Conservation (phyloP, 2,329 filamentous ascomycete genomes). For the Clonostachys rhizophaga region DNA sequence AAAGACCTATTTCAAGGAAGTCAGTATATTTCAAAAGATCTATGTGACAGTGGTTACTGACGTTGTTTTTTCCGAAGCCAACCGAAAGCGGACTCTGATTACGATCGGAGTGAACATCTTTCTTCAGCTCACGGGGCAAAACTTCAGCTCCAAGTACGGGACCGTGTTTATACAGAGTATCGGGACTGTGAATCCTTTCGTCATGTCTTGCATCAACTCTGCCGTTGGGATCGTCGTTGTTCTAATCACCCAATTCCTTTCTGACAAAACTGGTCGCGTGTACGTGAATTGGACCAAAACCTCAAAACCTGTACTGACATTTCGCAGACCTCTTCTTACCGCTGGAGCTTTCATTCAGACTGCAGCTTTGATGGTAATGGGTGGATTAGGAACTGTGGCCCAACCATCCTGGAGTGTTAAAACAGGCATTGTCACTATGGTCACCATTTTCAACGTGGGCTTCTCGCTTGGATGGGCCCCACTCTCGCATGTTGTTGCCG, state of each 20-base stretch:
- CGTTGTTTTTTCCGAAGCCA: background rate
- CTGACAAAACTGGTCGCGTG: slow-evolving; percentile 10
- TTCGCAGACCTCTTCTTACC: slow-evolving; percentile 8
- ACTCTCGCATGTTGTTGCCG: slow-evolving; percentile 23
- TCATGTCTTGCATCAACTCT: slow-evolving; percentile 11
- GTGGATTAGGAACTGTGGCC: slow-evolving; percentile 20
- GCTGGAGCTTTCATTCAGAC: slow-evolving; percentile 18
- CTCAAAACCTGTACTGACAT: too few relatives aligned
- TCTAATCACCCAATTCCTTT: slow-evolving; percentile 7
- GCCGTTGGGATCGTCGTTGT: slow-evolving; percentile 10
- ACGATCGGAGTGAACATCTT: slow-evolving; percentile 19
- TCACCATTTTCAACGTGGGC: slow-evolving; percentile 19
- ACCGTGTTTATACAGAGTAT: slow-evolving; percentile 18
- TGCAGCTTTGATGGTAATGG: slow-evolving; percentile 24
- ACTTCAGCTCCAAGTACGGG: slow-evolving; percentile 19
- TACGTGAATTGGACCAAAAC: background rate
- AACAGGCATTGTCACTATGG: slow-evolving; percentile 14
- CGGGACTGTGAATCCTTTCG: slow-evolving; percentile 18
- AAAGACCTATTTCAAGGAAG: too few relatives aligned
- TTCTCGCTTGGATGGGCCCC: slow-evolving; percentile 26
- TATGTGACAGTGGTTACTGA: background rate
- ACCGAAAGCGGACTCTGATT: slow-evolving; percentile 14
- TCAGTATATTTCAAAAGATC: too few relatives aligned
- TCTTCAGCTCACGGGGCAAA: slow-evolving; percentile 18
- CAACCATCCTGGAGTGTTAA: slow-evolving; percentile 9